phyloP scores from a whole-genome alignment of 805 yeast genomes.

The Saturnispora quitensis region DNA sequence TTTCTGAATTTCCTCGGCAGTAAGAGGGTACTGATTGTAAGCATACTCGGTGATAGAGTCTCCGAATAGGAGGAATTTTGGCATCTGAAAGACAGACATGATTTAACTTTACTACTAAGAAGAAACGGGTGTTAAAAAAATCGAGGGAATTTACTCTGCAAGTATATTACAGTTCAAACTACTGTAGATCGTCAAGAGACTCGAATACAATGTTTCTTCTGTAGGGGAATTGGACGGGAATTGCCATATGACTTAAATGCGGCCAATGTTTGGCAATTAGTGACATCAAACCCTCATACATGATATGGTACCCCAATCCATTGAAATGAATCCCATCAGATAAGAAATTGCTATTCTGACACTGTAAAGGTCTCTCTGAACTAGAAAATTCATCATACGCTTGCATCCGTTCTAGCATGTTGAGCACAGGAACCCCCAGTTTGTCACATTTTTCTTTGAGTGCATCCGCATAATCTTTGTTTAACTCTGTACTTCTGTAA shows the following conservation, averaged over 20 bases:
- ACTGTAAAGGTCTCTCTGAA: not conserved
- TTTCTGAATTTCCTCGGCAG: not conserved
- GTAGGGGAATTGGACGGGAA: slow-evolving; percentile 6
- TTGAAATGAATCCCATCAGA: slow-evolving; percentile 38
- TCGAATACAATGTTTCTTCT: slow-evolving; percentile 5
- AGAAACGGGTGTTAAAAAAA: not conserved
- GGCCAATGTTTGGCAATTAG: not conserved
- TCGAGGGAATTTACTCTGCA: not conserved
- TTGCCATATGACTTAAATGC: not conserved
- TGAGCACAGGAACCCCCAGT: slow-evolving; percentile 47
- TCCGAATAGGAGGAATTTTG: slow-evolving; percentile 25
- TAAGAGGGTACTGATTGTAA: slow-evolving; percentile 17
- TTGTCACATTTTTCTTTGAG: slow-evolving; percentile 36
- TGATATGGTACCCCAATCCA: slow-evolving; percentile 28
- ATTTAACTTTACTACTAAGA: not conserved
- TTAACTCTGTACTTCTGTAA: slow-evolving; percentile 37
- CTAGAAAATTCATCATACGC: not conserved
- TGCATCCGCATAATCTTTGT: slow-evolving; percentile 43
- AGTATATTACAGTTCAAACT: not conserved
- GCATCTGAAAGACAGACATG: not conserved
- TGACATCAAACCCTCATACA: slow-evolving; percentile 27
- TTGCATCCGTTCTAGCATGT: not conserved
- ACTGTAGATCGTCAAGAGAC: slow-evolving; percentile 3
- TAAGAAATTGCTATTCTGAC: slow-evolving; percentile 17
- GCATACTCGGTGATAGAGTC: slow-evolving; percentile 28